These are phyloP conservation scores for Pleurotus citrinopileatus DNA, from an alignment of 768 basidiomycete species.

Conservation along the genomic window DNA sequence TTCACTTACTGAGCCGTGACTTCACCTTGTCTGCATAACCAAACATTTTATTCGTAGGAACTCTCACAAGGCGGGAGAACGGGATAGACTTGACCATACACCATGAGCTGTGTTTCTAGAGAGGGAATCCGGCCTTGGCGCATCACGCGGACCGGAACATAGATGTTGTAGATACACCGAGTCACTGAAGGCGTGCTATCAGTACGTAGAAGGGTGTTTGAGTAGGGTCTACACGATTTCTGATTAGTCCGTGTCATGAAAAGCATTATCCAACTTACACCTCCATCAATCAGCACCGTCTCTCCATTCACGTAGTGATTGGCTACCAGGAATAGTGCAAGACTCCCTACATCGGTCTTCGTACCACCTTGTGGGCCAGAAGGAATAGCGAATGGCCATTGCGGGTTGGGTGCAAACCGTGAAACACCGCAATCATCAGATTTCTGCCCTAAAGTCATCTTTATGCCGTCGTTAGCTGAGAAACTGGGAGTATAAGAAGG, in stretches of 20 bases:
- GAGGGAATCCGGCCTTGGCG: too few species aligned
- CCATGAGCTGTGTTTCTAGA: too few species aligned
- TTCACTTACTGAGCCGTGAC: too few species aligned
- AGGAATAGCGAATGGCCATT: slow-evolving; percentile 31
- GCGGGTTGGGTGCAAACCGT: slow-evolving; percentile 15
- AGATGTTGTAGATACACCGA: too few species aligned
- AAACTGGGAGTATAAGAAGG: not conserved
- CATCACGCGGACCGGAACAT: too few species aligned
- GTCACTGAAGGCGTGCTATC: too few species aligned
- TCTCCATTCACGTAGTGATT: slow-evolving; percentile 50
- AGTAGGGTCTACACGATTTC: slow-evolving; percentile 26
- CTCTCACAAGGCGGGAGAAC: too few species aligned
- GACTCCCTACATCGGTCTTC: slow-evolving; percentile 37
- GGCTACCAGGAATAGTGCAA: slow-evolving; percentile 40
- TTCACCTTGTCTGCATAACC: too few species aligned
- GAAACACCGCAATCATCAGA: slow-evolving; percentile 23
- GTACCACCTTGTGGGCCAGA: slow-evolving; percentile 30
- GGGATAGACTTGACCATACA: too few species aligned
- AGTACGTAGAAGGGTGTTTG: slow-evolving; percentile 36
- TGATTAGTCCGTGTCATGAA: not conserved
- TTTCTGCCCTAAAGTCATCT: slow-evolving; percentile 29
- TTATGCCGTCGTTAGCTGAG: not conserved
- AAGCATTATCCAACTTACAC: slow-evolving; percentile 30
- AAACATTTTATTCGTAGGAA: too few species aligned
- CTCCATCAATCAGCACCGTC: slow-evolving; percentile 47